These are phyloP conservation scores for Colletotrichum tabaci DNA, from an alignment of 2,329 filamentous ascomycete genomes.

Conservation along the genomic window DNA sequence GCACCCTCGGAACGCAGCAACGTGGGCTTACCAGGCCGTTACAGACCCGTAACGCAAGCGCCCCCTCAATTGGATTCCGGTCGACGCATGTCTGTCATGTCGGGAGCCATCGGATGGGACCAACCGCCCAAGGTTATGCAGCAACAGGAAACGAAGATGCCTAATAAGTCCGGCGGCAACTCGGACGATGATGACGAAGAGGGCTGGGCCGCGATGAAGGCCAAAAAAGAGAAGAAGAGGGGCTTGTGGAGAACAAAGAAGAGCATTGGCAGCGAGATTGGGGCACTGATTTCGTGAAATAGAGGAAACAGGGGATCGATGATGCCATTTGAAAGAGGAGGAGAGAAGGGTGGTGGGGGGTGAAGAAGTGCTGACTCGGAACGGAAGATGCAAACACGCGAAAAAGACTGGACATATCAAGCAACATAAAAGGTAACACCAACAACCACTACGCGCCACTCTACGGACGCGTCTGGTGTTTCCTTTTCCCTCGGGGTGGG, in stretches of 20 bases:
- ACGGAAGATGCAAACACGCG: constrained; percentile 16
- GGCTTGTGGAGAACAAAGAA: constrained; percentile 77
- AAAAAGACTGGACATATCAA: constrained; percentile 40
- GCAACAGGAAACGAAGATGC: constrained; percentile 43
- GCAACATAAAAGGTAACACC: neutral
- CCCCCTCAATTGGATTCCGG: constrained; percentile 49
- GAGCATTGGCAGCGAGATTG: constrained; percentile 62
- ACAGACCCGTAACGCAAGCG: constrained; percentile 86
- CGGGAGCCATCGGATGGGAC: constrained; percentile 54
- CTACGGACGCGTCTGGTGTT: constrained; percentile 17
- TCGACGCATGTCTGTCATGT: constrained; percentile 56
- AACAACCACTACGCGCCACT: constrained; percentile 9
- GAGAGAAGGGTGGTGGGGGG: neutral
- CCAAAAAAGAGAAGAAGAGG: constrained; percentile 78
- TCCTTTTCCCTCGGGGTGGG: neutral
- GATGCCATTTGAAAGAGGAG: neutral
- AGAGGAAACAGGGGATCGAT: neutral
- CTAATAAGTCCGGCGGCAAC: constrained; percentile 58
- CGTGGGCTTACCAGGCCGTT: constrained; percentile 88
- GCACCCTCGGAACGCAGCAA: constrained; percentile 97
- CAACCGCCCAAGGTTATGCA: constrained; percentile 56
- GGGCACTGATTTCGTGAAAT: constrained; percentile 60
- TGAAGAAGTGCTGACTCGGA: neutral
- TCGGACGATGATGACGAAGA: constrained; percentile 76
- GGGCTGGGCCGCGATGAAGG: constrained; percentile 80